Evolutionary conservation across 2,329 filamentous ascomycete species (phyloP), one percentile per base, ranked within the genome.

Genomic region (Proliferodiscus dingleyae): DNA sequence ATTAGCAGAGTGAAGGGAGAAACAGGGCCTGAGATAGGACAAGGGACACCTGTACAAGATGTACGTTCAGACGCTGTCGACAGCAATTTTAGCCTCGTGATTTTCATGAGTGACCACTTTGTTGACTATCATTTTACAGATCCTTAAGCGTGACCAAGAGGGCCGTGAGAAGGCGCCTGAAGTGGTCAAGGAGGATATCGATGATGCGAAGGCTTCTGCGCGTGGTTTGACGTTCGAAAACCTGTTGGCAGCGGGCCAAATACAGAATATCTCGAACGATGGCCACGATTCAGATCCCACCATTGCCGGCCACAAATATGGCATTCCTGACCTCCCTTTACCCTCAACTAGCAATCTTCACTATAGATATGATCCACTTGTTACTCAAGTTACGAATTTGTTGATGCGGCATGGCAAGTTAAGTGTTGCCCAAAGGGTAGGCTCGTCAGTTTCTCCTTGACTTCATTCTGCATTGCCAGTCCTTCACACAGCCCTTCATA

Each of bases 391-490:
- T 58, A 95, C 89, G 15, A 90, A 89, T 64, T 74, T 95, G 57
- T 69, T 98, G 53, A 98, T 97, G 91, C 74, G 75, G 59, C 80
- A 97, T 67, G 93, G 93, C 58, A 94, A 96, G 73, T 80, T 95
- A 64, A 85, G 85, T 62, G 77, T 80, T 65, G 93, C 93, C n/a
- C 89, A 98, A 67, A 81, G 83, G 71, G 89, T 95, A 75, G 49
- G 54, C 47, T 51, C 49, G 39, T 52, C 49, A 46, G 44, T 47
- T 45, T 54, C 46, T 47, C 37, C 24, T 50, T 54, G 30, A 32
- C 54, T 56, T 57, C 41, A 46, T 53, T 55, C 47, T 57, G 48
- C 49, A 42, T 37, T 43, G 40, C 38, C 40, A 42, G 50, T 37
- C 45, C 43, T 33, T 52, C n/a, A n/a, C n/a, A 48, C 57, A 57